These are phyloP conservation scores for Blastobotrys capitulatus DNA, from an alignment of 1,139 yeast species.

Conservation along the genomic window DNA sequence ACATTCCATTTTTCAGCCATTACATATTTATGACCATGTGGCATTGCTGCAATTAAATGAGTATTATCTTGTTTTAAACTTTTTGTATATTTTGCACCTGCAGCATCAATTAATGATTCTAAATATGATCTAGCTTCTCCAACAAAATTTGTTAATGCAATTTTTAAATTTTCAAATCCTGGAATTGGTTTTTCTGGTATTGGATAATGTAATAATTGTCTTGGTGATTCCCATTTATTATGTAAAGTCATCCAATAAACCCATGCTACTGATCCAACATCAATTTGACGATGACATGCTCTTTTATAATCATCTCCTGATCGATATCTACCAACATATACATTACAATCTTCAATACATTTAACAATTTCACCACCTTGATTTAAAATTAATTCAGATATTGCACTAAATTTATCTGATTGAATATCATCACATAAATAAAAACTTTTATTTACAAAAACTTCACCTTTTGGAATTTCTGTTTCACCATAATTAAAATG, in stretches of 20 bases:
- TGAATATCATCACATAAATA: constrained; percentile 33
- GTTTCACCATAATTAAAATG: neutral
- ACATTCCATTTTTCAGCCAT: constrained; percentile 65
- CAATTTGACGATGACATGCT: constrained; percentile 32
- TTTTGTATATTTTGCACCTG: constrained; percentile 77
- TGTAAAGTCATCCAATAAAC: constrained; percentile 57
- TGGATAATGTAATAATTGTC: constrained; percentile 63
- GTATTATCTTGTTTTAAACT: constrained; percentile 46
- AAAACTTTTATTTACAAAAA: constrained; percentile 30
- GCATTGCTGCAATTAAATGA: constrained; percentile 62
- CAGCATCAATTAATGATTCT: constrained; percentile 52
- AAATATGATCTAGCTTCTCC: constrained; percentile 80
- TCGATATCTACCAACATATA: constrained; percentile 63
- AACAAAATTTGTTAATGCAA: constrained; percentile 73
- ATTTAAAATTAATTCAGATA: constrained; percentile 33
- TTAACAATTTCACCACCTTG: constrained; percentile 40
- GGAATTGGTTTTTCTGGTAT: constrained; percentile 49
- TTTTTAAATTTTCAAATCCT: constrained; percentile 46
- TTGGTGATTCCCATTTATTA: constrained; percentile 54
- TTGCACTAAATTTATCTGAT: constrained; percentile 28
- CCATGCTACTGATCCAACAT: constrained; percentile 72
- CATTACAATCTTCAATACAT: constrained; percentile 39
- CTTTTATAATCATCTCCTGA: constrained; percentile 50
- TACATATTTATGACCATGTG: constrained; percentile 66
- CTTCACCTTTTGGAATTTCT: neutral